phyloP scores from a whole-genome alignment of 768 basidiomycete genomes.

The Phylloporus sp. region DNA sequence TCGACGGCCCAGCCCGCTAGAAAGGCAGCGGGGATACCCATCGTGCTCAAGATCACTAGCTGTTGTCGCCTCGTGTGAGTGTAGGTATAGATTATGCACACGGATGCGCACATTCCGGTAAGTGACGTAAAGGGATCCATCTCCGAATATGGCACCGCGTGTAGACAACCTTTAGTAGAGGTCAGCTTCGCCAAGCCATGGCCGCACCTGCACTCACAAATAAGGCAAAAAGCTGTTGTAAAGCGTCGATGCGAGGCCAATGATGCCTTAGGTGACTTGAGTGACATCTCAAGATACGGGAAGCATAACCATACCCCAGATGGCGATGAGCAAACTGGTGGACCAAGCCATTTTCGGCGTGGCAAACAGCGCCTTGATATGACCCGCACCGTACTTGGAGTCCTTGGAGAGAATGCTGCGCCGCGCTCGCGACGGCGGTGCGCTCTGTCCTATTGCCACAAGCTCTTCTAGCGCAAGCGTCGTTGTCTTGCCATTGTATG shows the following conservation, averaged over 20 bases:
- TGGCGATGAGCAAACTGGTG: constrained; percentile 50
- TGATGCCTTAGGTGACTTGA: constrained; percentile 43
- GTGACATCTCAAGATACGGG: background rate
- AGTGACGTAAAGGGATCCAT: constrained; percentile 62
- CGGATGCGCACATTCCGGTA: constrained; percentile 56
- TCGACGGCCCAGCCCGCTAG: constrained; percentile 71
- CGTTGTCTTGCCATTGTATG: constrained; percentile 42
- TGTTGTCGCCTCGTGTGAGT: constrained; percentile 22
- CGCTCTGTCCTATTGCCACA: constrained; percentile 24
- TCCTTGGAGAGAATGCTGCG: constrained; percentile 36
- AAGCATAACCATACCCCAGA: constrained; percentile 38
- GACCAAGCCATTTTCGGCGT: constrained; percentile 61
- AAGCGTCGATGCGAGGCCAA: constrained; percentile 70
- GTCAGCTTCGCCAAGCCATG: background rate
- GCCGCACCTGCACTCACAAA: constrained; percentile 33
- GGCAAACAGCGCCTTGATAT: constrained; percentile 59
- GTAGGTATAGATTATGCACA: no score
- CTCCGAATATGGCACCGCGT: constrained; percentile 65
- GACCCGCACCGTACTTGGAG: constrained; percentile 34
- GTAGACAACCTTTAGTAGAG: constrained; percentile 43
- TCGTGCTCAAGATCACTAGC: constrained; percentile 65
- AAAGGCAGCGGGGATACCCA: constrained; percentile 69
- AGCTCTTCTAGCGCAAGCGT: constrained; percentile 44
- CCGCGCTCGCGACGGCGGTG: constrained; percentile 14
- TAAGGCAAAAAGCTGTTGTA: constrained; percentile 53